Percentiles rank a stretch among this genome's conserved stretches.
These are phyloP conservation scores for Phytophthora quininea DNA, from an alignment of 352 stramenopile species.

Conservation along the genomic window DNA sequence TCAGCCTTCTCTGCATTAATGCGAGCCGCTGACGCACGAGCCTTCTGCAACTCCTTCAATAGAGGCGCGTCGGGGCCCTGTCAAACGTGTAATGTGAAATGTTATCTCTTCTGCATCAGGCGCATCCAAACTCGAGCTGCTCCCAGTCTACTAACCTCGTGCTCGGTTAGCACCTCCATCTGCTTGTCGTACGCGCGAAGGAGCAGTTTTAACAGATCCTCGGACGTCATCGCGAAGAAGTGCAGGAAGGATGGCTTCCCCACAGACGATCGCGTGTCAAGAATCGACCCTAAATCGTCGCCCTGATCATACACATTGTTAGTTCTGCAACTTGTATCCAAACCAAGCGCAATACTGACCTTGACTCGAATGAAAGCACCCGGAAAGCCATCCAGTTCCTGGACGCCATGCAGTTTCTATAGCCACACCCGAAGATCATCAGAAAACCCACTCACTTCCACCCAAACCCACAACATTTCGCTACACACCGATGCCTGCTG, in stretches of 20 bases:
- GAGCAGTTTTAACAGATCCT: constrained; percentile 74
- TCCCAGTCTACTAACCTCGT: constrained; percentile 50
- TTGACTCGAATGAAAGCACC: constrained; percentile 85
- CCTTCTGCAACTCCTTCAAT: constrained; percentile 71
- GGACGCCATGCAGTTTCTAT: constrained; percentile 72
- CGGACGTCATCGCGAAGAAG: constrained; percentile 80
- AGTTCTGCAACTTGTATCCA: background rate
- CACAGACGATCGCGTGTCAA: constrained; percentile 68
- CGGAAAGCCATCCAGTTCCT: constrained; percentile 84
- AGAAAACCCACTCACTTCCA: constrained; percentile 4
- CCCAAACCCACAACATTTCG: background rate
- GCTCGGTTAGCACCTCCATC: constrained; percentile 76
- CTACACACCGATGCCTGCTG: constrained; percentile 32
- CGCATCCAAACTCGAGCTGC: background rate
- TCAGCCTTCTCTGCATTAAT: constrained; percentile 78
- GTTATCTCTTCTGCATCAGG: constrained; percentile 3
- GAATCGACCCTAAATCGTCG: constrained; percentile 85
- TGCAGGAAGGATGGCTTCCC: constrained; percentile 85
- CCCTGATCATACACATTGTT: constrained; percentile 37
- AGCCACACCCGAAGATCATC: constrained; percentile 2
- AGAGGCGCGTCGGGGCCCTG: constrained; percentile 58
- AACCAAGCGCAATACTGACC: constrained; percentile 30
- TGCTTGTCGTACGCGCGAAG: constrained; percentile 85
- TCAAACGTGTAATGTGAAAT: background rate
- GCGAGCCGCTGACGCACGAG: constrained; percentile 51